Conservation (phyloP, 805 yeast species). For the Metschnikowia drakensbergensis region DNA sequence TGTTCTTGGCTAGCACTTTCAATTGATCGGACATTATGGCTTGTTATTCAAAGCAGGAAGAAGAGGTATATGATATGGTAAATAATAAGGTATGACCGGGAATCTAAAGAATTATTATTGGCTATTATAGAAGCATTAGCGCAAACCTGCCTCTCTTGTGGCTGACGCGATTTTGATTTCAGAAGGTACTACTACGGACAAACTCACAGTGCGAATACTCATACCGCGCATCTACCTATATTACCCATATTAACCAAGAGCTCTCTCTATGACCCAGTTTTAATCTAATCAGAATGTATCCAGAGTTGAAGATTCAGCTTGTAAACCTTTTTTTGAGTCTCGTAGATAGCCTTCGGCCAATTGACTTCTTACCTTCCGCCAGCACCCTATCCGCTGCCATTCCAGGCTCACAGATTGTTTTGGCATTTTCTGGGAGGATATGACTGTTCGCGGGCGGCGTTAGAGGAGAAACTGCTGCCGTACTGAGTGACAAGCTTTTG, state of each 20-base stretch:
- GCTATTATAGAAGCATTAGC: neutral
- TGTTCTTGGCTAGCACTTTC: conserved; percentile 12
- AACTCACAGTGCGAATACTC: neutral
- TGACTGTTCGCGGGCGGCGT: conserved; percentile 4
- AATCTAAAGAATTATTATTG: neutral
- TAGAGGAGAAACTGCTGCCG: conserved; percentile 4
- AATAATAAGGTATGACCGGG: neutral
- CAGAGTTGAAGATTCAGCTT: neutral
- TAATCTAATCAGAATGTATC: neutral
- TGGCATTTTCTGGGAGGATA: neutral
- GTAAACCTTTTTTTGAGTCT: conserved; percentile 4
- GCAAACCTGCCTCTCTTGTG: neutral
- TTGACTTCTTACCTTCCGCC: conserved; percentile 1
- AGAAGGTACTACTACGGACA: neutral
- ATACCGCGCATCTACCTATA: neutral
- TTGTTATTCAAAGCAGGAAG: neutral
- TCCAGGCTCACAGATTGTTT: neutral
- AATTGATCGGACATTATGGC: neutral
- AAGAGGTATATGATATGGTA: neutral
- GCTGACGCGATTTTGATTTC: neutral
- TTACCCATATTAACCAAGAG: neutral
- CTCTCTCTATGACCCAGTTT: too few relatives aligned
- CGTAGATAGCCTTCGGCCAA: conserved; percentile 9
- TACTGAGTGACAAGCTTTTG: neutral
- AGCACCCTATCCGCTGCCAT: neutral